Conservation (phyloP, 148 eudicot species). For the Agrostemma githago region DNA sequence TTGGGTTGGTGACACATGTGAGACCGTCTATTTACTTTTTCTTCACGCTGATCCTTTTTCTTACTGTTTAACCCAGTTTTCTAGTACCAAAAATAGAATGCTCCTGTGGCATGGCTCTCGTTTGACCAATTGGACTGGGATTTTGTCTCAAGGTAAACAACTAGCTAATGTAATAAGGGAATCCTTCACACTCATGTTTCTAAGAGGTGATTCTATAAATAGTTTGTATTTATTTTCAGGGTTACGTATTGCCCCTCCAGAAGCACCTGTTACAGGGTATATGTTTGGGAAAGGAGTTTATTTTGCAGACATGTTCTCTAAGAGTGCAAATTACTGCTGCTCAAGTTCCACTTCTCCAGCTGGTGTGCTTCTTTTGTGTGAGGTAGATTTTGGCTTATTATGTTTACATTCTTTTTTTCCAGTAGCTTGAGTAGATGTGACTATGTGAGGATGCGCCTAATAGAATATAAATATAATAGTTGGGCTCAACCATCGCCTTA, state of each 20-base stretch:
- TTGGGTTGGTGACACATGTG: neutral
- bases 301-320: constrained; percentile 99
- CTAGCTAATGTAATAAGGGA: neutral
- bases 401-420: neutral
- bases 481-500: too few relatives aligned
- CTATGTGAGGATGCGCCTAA: neutral
- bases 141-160: constrained; percentile 77
- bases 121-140: constrained; percentile 93
- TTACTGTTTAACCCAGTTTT: constrained; percentile 45
- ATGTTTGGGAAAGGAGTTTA: constrained; percentile 99
- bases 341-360: constrained; percentile 41
- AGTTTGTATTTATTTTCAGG: constrained; percentile 39
- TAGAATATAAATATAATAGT: too few relatives aligned
- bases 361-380: constrained; percentile 92
- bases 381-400: constrained; percentile 42
- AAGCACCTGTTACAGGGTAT: constrained; percentile 92
- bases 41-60: constrained; percentile 1
- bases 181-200: neutral
- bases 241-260: constrained; percentile 96
- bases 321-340: constrained; percentile 93
- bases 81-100: constrained; percentile 73
- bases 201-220: neutral
- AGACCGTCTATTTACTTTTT: neutral
- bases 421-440: neutral
- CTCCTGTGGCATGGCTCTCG: constrained; percentile 99